Base-by-base conservation (phyloP, 140 eudicot species). In the Flaveria floridana region DNA sequence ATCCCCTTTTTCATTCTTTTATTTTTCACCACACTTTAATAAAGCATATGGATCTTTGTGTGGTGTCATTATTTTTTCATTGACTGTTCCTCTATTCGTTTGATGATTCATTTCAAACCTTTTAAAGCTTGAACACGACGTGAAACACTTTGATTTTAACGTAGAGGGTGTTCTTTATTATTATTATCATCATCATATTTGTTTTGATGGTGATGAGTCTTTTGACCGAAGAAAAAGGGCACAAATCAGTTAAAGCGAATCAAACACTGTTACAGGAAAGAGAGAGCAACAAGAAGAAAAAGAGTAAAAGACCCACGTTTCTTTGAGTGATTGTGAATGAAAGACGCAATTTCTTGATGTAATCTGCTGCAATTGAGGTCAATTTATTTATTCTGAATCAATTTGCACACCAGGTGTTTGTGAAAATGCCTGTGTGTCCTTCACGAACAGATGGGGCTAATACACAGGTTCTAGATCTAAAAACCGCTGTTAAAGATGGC, bases 401-500 rank as follows among this genome's bases (percentile, higher is more conserved):
- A 44, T 46, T 46, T 30, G 28, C 20, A 1, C 75, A 12, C 75
- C 76, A 73, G 42, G 26, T 61, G 83, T 80, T 58, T 50, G 76
- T 37, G 30, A 88, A 83, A 76, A 89, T 89, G 94, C 94, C 90
- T 67, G 91, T 82, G 93, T 85, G 75, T 77, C 80, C 80, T 13
- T 74, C 84, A 19, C 78, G 67, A 61, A 80, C 78, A 51, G 80
- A 80, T 70, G 87, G 90, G n/a, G 88, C 79, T 62, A 85, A 80
- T 62, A 86, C 95, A 74, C 93, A 85, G 48, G 86, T 90, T 28
- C 76, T 91, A 57, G 97, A 94, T 94, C 92, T 93, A 73, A 91
- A 86, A 4, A 90, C 98, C 2, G 98, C 98, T 15, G 98, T 93
- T 1, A 93, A 93, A 84, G 97, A 90, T 70, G 98, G 98, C 26